Percentiles rank a stretch among this genome's conserved stretches.
Conservation (phyloP, 305 asterid species). For the Fraxinus sp. region DNA sequence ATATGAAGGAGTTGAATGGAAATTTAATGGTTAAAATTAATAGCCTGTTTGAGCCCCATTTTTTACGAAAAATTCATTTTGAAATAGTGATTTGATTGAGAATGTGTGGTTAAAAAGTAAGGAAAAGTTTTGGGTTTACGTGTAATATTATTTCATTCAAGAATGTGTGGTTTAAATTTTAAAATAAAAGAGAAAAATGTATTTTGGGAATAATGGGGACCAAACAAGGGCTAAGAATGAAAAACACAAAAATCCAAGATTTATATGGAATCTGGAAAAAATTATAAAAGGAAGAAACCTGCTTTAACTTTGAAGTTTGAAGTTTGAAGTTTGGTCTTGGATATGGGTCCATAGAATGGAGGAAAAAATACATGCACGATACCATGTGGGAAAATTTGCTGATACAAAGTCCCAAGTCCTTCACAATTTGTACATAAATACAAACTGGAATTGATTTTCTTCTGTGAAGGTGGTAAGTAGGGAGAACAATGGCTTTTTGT, state of each 20-base stretch:
- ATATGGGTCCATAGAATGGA: not conserved
- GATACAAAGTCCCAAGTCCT: not conserved
- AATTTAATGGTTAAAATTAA: not conserved
- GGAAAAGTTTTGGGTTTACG: no score
- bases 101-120: not conserved
- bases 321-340: not conserved
- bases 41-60: not conserved
- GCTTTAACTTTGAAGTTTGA: not conserved
- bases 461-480: not conserved
- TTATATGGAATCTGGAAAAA: not conserved
- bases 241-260: not conserved
- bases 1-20: not conserved
- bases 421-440: not conserved
- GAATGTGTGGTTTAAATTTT: no score
- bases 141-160: no score
- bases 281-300: not conserved
- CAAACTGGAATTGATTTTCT: not conserved
- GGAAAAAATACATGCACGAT: not conserved
- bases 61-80: not conserved
- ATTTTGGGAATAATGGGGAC: no score
- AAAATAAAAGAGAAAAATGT: no score
- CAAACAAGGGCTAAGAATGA: not conserved
- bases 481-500: not conserved
- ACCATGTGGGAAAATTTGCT: not conserved
- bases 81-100: not conserved